Conservation (phyloP, 805 yeast species). For the Saccharomyces jurei region DNA sequence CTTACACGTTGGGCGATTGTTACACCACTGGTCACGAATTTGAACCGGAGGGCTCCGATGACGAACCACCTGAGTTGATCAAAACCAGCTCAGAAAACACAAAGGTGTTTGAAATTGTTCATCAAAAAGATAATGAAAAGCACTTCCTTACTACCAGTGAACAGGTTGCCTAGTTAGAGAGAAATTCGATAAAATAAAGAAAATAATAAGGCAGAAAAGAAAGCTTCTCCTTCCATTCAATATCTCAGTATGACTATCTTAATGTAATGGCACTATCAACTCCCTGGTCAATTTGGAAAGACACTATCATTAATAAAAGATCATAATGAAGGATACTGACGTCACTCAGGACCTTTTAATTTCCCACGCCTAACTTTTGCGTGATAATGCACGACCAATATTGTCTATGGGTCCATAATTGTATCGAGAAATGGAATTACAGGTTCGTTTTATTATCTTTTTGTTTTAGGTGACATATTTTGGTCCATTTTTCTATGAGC, state of each 20-base stretch:
- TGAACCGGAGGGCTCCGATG: not conserved
- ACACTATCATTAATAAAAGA: constrained; percentile 45
- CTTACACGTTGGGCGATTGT: not conserved
- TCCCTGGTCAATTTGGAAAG: constrained; percentile 1
- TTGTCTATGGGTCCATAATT: constrained; percentile 62
- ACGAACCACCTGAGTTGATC: not conserved
- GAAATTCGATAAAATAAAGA: not conserved
- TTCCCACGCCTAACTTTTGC: constrained; percentile 61
- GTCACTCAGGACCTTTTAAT: constrained; percentile 69
- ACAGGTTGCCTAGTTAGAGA: not conserved
- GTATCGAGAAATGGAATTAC: constrained; percentile 70
- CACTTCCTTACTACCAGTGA: not conserved
- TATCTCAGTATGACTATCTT: constrained; percentile 38
- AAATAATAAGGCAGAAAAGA: not conserved
- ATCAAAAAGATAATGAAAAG: not conserved
- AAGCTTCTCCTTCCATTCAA: not conserved
- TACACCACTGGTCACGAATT: not conserved
- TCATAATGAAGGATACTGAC: constrained; percentile 64
- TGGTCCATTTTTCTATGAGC: constrained; percentile 23
- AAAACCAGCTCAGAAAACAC: not conserved
- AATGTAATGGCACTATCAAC: constrained; percentile 44
- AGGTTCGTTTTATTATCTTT: constrained; percentile 43
- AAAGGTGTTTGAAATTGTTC: not conserved
- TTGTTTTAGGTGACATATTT: constrained; percentile 35
- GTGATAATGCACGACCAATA: constrained; percentile 59